These are phyloP conservation scores for Schwanniomyces polymorphus DNA, from an alignment of 805 yeast species.

Conservation along the genomic window DNA sequence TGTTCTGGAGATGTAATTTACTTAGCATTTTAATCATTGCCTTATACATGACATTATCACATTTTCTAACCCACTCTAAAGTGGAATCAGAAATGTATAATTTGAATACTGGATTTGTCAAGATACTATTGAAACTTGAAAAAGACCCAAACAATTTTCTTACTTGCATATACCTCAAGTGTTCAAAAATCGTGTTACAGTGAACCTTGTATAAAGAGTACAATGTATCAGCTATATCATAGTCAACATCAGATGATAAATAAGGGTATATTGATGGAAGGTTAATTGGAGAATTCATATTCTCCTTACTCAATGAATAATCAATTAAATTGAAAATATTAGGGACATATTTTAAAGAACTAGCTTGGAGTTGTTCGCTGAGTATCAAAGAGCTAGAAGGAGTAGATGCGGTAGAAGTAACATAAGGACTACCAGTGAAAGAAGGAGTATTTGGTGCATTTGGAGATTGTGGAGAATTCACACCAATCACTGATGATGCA, in stretches of 20 bases:
- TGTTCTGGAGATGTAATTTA: constrained; percentile 56
- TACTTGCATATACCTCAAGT: constrained; percentile 65
- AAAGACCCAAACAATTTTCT: constrained; percentile 58
- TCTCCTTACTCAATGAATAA: constrained; percentile 12
- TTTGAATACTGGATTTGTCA: constrained; percentile 64
- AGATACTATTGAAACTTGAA: constrained; percentile 49
- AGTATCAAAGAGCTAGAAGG: constrained; percentile 5
- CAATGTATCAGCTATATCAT: constrained; percentile 61
- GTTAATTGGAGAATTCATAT: constrained; percentile 15
- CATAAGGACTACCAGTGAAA: constrained; percentile 5
- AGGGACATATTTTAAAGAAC: constrained; percentile 29
- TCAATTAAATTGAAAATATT: constrained; percentile 24
- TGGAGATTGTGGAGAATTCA: constrained; percentile 8
- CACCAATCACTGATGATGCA: constrained; percentile 3
- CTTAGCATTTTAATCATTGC: constrained; percentile 57
- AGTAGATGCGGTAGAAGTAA: neutral
- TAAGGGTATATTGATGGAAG: constrained; percentile 43
- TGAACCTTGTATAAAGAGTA: constrained; percentile 62
- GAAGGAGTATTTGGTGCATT: constrained; percentile 5
- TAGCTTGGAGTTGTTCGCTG: constrained; percentile 9
- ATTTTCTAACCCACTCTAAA: constrained; percentile 62
- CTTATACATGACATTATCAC: constrained; percentile 65
- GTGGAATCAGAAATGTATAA: constrained; percentile 51
- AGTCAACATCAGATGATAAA: constrained; percentile 47
- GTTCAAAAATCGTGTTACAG: constrained; percentile 63